phyloP scores from a whole-genome alignment of 495 filamentous ascomycete genomes.

The Aspergillus biplanus region DNA sequence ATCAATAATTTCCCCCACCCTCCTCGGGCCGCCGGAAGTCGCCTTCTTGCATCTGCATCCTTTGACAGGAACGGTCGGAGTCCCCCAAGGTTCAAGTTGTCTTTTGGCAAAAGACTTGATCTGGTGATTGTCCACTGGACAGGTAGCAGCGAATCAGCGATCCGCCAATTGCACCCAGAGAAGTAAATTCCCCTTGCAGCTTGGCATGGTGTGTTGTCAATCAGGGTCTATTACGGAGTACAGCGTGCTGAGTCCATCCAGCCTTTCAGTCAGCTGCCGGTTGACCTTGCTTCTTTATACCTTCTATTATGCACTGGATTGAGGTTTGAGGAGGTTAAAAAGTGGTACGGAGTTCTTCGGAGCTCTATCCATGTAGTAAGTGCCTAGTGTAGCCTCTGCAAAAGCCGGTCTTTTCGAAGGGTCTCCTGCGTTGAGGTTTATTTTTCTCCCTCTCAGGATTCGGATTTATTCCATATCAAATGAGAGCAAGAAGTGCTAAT shows the following conservation, averaged over 20 bases:
- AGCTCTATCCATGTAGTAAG: too few species aligned
- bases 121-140: too few species aligned
- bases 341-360: background rate
- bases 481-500: background rate
- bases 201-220: constrained; percentile 15
- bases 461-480: background rate
- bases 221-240: background rate
- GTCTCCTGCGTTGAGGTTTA: too few species aligned
- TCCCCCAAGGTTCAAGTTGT: background rate
- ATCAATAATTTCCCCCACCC: background rate
- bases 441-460: background rate
- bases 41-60: constrained; percentile 24
- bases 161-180: too few species aligned
- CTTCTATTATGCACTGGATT: background rate
- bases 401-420: too few species aligned
- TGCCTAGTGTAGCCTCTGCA: too few species aligned
- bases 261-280: background rate
- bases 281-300: background rate
- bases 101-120: too few species aligned
- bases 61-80: constrained; percentile 20
- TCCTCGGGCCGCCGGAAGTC: constrained; percentile 27
- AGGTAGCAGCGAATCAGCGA: too few species aligned
- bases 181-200: background rate
- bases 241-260: background rate
- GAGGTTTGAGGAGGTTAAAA: background rate